Percentiles rank a stretch among this genome's conserved stretches.
phyloP scores from a whole-genome alignment of 106 monocot genomes.

The Ottelia alismoides region DNA sequence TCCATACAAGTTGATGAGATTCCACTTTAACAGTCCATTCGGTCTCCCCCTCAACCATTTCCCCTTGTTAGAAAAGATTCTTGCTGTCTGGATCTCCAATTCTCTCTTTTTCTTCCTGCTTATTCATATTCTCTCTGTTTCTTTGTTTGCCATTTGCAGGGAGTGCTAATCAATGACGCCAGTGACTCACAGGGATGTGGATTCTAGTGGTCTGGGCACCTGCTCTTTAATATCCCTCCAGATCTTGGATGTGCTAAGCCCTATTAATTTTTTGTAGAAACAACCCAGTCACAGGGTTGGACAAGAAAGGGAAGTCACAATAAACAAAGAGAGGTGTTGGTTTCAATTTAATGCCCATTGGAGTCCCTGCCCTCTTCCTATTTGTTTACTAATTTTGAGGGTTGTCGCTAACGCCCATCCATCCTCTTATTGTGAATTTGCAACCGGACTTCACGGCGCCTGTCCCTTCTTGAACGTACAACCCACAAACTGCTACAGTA shows the following conservation, averaged over 20 bases:
- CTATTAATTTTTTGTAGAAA: not conserved
- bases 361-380: conserved; percentile 24
- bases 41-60: conserved; percentile 3
- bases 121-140: conserved; percentile 10
- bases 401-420: not conserved
- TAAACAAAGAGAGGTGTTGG: not conserved
- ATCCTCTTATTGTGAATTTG: conserved; percentile 8
- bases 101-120: conserved; percentile 12
- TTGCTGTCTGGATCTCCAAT: conserved; percentile 19
- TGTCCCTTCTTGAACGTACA: conserved; percentile 11
- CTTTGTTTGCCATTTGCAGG: conserved; percentile 21
- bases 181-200: conserved; percentile 1
- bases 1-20: conserved; percentile 5
- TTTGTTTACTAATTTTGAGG: conserved; percentile 18
- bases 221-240: not conserved
- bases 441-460: conserved; percentile 4
- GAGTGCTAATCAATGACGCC: too few relatives aligned
- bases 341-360: conserved; percentile 2
- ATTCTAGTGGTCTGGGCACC: conserved; percentile 12
- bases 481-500: not conserved
- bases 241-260: conserved; percentile 12
- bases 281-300: not conserved
- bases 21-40: not conserved
- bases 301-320: not conserved
- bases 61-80: conserved; percentile 28